Evolutionary conservation across 2,329 filamentous ascomycete species (phyloP).

Genomic region (Chalaropsis ovoidea): DNA sequence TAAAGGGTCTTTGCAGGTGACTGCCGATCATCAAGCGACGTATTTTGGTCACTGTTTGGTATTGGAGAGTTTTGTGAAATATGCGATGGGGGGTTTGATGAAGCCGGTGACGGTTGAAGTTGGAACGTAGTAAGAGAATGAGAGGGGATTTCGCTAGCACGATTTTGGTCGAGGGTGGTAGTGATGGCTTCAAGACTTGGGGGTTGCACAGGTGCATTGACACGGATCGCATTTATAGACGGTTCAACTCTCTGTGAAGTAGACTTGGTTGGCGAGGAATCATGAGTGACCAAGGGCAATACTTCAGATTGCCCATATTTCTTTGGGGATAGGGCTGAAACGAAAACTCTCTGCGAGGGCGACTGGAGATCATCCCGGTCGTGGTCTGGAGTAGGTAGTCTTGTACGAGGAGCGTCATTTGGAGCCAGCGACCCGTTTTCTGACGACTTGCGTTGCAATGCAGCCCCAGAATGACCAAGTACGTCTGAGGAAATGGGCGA

Average conservation of each 20-base stretch:
- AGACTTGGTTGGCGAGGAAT: neutral
- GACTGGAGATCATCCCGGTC: too few relatives aligned
- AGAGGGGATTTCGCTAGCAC: neutral
- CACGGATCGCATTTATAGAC: neutral
- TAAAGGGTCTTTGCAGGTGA: slow-evolving; percentile 33
- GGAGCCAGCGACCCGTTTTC: neutral
- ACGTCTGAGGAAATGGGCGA: slow-evolving; percentile 1
- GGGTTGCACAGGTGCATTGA: neutral
- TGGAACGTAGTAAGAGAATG: neutral
- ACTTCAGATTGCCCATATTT: neutral
- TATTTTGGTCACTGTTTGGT: neutral
- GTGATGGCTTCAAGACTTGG: neutral
- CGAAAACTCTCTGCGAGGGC: too few relatives aligned
- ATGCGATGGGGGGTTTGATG: neutral
- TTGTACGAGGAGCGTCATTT: too few relatives aligned
- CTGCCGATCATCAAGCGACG: neutral
- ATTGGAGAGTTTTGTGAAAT: neutral
- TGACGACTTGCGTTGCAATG: neutral
- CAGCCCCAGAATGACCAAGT: slow-evolving; percentile 20
- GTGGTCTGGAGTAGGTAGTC: too few relatives aligned
- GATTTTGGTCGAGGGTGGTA: neutral
- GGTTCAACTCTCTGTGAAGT: neutral
- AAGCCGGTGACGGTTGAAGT: neutral
- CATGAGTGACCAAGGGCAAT: neutral
- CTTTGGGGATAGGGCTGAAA: neutral